Evolutionary conservation across 2,329 filamentous ascomycete genomes (phyloP).

Genomic region (Talaromyces marneffei): DNA sequence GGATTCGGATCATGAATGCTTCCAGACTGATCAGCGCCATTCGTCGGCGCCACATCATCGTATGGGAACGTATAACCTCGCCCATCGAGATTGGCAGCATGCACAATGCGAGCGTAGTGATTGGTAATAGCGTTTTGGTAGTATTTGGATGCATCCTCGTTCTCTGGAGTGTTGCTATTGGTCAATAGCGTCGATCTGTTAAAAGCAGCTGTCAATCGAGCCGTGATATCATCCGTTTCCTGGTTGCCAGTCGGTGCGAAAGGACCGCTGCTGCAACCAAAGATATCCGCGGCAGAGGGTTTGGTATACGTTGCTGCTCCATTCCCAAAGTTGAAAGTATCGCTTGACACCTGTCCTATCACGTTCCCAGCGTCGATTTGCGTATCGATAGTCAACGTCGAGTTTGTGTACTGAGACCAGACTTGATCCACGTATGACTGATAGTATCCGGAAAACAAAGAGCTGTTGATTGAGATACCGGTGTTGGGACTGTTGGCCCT

Average conservation of each 20-base stretch:
- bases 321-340: slow-evolving; percentile 39
- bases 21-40: slow-evolving; percentile 56
- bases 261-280: slow-evolving; percentile 59
- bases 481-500: slow-evolving; percentile 41
- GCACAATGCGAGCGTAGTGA: slow-evolving; percentile 62
- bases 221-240: slow-evolving; percentile 58
- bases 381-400: slow-evolving; percentile 56
- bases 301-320: slow-evolving; percentile 48
- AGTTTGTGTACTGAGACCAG: slow-evolving; percentile 43
- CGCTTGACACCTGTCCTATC: slow-evolving; percentile 43
- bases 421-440: slow-evolving; percentile 48
- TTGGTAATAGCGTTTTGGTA: slow-evolving; percentile 55
- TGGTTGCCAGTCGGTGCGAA: slow-evolving; percentile 45
- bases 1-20: slow-evolving; percentile 55
- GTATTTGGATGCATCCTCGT: slow-evolving; percentile 46
- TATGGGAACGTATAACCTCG: slow-evolving; percentile 67
- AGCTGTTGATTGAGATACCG: slow-evolving; percentile 36
- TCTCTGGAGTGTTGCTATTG: slow-evolving; percentile 48
- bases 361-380: slow-evolving; percentile 55
- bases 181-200: slow-evolving; percentile 65
- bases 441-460: slow-evolving; percentile 49
- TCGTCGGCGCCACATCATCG: slow-evolving; percentile 59
- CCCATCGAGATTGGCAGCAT: slow-evolving; percentile 54
- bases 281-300: slow-evolving; percentile 59
- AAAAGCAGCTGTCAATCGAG: slow-evolving; percentile 68